Evolutionary conservation across 176 grass and related monocot genomes (phyloP), one percentile per base, ranked within the genome.

Genomic region (Musa beccarii): DNA sequence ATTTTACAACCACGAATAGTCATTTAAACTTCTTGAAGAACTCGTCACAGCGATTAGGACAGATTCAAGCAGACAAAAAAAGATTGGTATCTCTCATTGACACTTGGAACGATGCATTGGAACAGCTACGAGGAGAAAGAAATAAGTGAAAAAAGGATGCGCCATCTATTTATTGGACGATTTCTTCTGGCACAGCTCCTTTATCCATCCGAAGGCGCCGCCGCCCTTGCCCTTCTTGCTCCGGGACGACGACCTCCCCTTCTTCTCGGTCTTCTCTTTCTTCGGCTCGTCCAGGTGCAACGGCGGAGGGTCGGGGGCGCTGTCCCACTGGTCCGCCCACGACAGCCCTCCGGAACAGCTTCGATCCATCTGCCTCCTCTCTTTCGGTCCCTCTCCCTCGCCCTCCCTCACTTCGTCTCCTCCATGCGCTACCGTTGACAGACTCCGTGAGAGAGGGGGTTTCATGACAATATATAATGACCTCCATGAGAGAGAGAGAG

Each of bases 301-400:
- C 15, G 29, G 43, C 20, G 78, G 68, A 2, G 55, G 68, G 29
- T 80, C 78, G 9, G 8, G 25, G 22, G 68, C 29, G 49, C 13
- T 63, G 21, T 80, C 78, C 78, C 78, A 80, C 19, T 80, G 78
- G 29, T 80, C 78, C 2, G 78, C 78, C 78, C 78, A 80, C 13
- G 68, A 80, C 54, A 80, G 34, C 54, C 69, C 78, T 1, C 78
- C 54, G 20, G 64, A 65, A 1, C 14, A 69, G 51, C 23, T 78
- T 11, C 63, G 64, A 34, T 78, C 59, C 64, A 78, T 78, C 23
- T 63, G 11, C 26, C 34, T 20, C 21, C 23, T 57, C 51, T 55
- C 19, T 24, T 23, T 49, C 25, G 17, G 50, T 49, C 15, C 28
- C 15, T 15, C 49, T 12, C 17, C 51, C 57, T 76, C 19, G 13